Conservation (phyloP, 768 basidiomycete genomes). For the Termitomyces sp. region DNA sequence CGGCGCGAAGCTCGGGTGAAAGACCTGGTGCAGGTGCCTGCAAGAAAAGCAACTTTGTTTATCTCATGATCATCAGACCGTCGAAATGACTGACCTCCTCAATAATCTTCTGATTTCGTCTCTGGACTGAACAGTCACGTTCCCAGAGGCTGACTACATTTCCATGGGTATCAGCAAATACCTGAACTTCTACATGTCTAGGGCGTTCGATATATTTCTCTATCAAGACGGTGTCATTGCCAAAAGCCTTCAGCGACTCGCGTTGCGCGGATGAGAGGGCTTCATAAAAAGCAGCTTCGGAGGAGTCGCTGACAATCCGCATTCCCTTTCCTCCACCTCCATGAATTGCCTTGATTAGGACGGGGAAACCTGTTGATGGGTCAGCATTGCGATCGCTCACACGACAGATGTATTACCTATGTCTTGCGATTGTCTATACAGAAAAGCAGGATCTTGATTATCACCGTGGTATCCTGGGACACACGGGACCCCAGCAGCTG, state of each 20-base stretch:
- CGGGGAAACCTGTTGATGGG: conserved; percentile 64
- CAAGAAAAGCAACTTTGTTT: not conserved
- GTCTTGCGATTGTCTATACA: conserved; percentile 63
- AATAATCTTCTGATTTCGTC: conserved; percentile 94
- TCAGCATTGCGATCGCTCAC: not conserved
- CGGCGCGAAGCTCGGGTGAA: conserved; percentile 70
- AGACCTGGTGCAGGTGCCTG: conserved; percentile 91
- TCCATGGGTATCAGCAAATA: conserved; percentile 84
- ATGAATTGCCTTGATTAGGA: conserved; percentile 94
- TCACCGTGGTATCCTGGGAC: conserved; percentile 92
- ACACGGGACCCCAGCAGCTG: conserved; percentile 87
- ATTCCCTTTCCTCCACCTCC: conserved; percentile 97
- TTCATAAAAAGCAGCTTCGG: conserved; percentile 69
- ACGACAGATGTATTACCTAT: conserved; percentile 46
- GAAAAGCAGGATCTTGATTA: conserved; percentile 71
- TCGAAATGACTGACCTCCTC: conserved; percentile 56
- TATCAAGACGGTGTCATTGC: conserved; percentile 80
- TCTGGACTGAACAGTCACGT: conserved; percentile 87
- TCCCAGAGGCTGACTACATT: conserved; percentile 93
- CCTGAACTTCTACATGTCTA: conserved; percentile 91
- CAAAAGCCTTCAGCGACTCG: conserved; percentile 85
- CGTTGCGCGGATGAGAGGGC: conserved; percentile 84
- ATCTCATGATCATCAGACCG: not conserved
- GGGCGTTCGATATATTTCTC: conserved; percentile 88
- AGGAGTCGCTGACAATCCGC: conserved; percentile 65